Conservation (phyloP, 352 stramenopile species). For the Globisporangium okanoganense region DNA sequence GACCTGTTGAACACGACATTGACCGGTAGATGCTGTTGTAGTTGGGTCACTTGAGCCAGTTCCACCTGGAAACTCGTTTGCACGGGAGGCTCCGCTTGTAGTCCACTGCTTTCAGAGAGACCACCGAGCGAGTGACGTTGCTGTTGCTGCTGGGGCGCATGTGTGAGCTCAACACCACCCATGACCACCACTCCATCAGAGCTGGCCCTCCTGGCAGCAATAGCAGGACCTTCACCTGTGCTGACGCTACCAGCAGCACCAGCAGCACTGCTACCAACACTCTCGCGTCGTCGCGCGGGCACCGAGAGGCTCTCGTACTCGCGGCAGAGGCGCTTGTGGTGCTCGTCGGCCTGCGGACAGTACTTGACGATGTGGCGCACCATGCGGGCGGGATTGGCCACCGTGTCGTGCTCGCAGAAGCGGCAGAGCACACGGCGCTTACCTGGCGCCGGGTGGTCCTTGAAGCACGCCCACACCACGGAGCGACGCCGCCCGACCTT, state of each 20-base stretch:
- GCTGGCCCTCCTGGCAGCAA: not conserved
- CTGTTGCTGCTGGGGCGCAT: no score
- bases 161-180: not conserved
- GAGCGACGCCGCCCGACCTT: conserved; percentile 34
- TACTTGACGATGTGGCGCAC: conserved; percentile 42
- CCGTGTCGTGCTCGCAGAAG: conserved; percentile 41
- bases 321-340: conserved; percentile 39
- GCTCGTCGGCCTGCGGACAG: conserved; percentile 35
- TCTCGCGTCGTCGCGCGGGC: conserved; percentile 17
- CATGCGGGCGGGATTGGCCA: conserved; percentile 42
- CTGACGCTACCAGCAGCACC: not conserved
- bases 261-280: not conserved
- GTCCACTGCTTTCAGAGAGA: no score
- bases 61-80: not conserved
- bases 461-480: conserved; percentile 43
- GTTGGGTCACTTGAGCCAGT: not conserved
- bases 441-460: conserved; percentile 26
- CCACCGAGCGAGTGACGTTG: not conserved
- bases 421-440: conserved; percentile 45
- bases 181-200: not conserved
- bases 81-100: not conserved
- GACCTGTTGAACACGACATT: not conserved
- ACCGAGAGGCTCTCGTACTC: conserved; percentile 37
- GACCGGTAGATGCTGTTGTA: not conserved
- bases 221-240: not conserved